Evolutionary conservation across 768 basidiomycete species (phyloP).

Genomic region (Mycena haematopus): DNA sequence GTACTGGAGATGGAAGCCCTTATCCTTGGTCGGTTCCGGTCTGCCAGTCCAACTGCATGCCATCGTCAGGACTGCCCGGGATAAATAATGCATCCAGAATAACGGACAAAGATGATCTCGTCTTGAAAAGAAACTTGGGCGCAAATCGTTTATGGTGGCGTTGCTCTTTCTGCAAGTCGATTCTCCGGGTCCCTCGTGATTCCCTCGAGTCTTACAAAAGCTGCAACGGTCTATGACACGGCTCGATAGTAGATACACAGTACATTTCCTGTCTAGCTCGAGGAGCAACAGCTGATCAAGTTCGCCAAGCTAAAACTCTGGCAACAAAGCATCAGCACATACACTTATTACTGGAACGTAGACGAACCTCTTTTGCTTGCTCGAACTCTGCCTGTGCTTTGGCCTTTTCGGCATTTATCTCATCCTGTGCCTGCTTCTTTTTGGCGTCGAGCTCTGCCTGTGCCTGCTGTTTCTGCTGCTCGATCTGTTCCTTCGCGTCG

Average conservation of each 20-base stretch:
- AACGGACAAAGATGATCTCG: background rate
- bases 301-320: conserved; percentile 11
- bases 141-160: background rate
- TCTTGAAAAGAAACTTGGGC: background rate
- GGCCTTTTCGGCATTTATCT: conserved; percentile 19
- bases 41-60: conserved; percentile 1
- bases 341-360: background rate
- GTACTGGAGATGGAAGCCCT: too few species aligned
- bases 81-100: conserved; percentile 10
- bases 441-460: conserved; percentile 19
- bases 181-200: too few species aligned
- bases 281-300: conserved; percentile 12
- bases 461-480: conserved; percentile 24
- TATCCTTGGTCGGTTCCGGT: too few species aligned
- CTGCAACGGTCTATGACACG: too few species aligned
- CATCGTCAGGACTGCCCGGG: conserved; percentile 8
- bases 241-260: background rate
- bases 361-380: conserved; percentile 19
- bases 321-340: background rate
- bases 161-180: conserved; percentile 12
- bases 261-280: background rate
- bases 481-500: conserved; percentile 29
- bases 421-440: conserved; percentile 23
- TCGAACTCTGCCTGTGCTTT: conserved; percentile 16
- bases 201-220: conserved; percentile 9